Conservation (phyloP, 805 yeast species). For the Yueomyces sinensis region DNA sequence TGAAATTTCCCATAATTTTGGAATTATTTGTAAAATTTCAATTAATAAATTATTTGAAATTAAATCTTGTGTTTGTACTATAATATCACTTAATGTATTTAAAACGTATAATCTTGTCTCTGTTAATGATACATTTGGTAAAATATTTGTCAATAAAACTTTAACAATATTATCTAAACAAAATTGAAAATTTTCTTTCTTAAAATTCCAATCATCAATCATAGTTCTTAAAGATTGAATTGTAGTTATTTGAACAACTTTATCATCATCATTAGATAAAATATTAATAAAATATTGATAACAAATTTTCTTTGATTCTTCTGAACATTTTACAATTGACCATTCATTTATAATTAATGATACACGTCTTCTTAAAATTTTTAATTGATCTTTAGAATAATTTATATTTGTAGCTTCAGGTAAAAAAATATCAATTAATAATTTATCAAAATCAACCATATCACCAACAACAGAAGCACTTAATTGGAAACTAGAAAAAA, state of each 20-base stretch:
- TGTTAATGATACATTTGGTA: slow-evolving; percentile 40
- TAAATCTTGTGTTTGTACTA: slow-evolving; percentile 53
- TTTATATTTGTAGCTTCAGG: slow-evolving; percentile 38
- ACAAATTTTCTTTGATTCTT: slow-evolving; percentile 40
- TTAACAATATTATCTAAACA: slow-evolving; percentile 41
- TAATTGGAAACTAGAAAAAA: slow-evolving; percentile 70
- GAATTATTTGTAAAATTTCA: slow-evolving; percentile 45
- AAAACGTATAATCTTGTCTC: slow-evolving; percentile 71
- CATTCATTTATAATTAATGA: slow-evolving; percentile 72
- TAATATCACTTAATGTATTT: slow-evolving; percentile 49
- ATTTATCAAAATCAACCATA: slow-evolving; percentile 52
- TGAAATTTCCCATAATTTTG: slow-evolving; percentile 62
- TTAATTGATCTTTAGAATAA: slow-evolving; percentile 34
- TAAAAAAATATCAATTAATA: slow-evolving; percentile 46
- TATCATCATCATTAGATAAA: slow-evolving; percentile 47
- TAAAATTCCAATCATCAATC: slow-evolving; percentile 80
- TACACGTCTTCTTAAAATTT: slow-evolving; percentile 62
- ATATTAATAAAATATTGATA: slow-evolving; percentile 44
- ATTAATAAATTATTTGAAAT: slow-evolving; percentile 38
- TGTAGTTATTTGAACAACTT: slow-evolving; percentile 70
- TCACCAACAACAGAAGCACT: slow-evolving; percentile 55
- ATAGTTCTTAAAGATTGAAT: slow-evolving; percentile 54
- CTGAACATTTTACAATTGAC: slow-evolving; percentile 54
- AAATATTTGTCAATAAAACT: slow-evolving; percentile 32
- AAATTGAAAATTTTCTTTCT: slow-evolving; percentile 53